Conservation (phyloP, 2,329 filamentous ascomycete species). For the Purpureocillium takamizusanense region DNA sequence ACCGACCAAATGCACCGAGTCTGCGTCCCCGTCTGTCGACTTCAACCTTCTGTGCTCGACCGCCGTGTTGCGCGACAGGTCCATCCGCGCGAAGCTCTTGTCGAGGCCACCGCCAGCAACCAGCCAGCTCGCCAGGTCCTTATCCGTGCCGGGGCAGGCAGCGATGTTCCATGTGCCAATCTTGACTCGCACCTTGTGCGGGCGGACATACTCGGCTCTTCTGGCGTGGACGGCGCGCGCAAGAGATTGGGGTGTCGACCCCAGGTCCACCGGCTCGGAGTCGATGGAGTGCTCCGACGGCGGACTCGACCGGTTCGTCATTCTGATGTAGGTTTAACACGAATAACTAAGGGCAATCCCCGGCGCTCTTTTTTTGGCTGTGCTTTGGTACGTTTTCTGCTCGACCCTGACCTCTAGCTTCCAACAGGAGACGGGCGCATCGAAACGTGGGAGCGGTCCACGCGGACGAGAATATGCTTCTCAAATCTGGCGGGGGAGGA, state of each 20-base stretch:
- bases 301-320: constrained; percentile 17
- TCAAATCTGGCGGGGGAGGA: too few relatives aligned
- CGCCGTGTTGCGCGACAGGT: constrained; percentile 29
- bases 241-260: constrained; percentile 46
- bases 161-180: constrained; percentile 95
- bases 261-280: constrained; percentile 34
- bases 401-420: too few relatives aligned
- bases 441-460: too few relatives aligned
- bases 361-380: too few relatives aligned
- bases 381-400: too few relatives aligned
- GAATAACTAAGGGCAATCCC: too few relatives aligned
- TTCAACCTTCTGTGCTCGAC: constrained; percentile 20
- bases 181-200: constrained; percentile 71
- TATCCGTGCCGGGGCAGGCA: constrained; percentile 72
- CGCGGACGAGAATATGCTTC: too few relatives aligned
- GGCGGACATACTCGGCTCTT: constrained; percentile 68
- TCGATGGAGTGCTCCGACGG: constrained; percentile 21
- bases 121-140: constrained; percentile 86
- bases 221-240: constrained; percentile 61
- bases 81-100: constrained; percentile 48
- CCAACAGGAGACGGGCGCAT: too few relatives aligned
- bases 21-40: constrained; percentile 23
- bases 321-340: constrained; percentile 9
- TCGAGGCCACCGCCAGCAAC: constrained; percentile 65
- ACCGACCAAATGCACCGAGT: constrained; percentile 37